Conservation (phyloP, 225 moss, liverwort and hornwort genomes). For the Marchantia paleacea region DNA sequence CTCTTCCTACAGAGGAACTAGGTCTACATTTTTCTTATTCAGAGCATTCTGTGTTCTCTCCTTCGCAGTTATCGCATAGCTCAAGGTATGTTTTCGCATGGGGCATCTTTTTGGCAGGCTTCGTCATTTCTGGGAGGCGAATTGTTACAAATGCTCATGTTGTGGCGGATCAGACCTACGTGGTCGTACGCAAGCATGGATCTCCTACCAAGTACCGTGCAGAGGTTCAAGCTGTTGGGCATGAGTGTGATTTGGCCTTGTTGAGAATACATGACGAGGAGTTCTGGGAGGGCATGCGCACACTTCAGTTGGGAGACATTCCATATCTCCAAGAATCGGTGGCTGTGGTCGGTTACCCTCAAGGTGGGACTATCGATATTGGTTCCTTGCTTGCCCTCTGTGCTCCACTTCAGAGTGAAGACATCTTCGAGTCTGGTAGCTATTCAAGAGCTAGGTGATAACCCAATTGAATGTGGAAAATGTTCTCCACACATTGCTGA, state of each 20-base stretch:
- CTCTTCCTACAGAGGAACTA: neutral
- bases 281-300: conserved; percentile 91
- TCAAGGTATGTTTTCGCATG: conserved; percentile 23
- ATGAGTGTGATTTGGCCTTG: conserved; percentile 92
- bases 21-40: neutral
- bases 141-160: conserved; percentile 95
- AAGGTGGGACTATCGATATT: conserved; percentile 48
- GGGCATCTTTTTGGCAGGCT: conserved; percentile 54
- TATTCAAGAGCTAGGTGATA: neutral
- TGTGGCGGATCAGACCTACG: conserved; percentile 92
- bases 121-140: conserved; percentile 76
- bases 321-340: conserved; percentile 94
- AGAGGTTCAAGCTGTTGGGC: conserved; percentile 85
- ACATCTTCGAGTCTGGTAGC: neutral
- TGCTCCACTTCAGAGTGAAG: neutral
- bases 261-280: conserved; percentile 69
- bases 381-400: neutral
- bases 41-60: neutral
- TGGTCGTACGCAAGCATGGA: conserved; percentile 91
- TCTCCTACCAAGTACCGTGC: conserved; percentile 90
- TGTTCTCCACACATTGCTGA: neutral
- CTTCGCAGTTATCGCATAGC: conserved; percentile 4
- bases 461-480: neutral
- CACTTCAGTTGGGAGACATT: conserved; percentile 82
- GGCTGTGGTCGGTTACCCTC: conserved; percentile 94